A percentile compares a stretch with the other conserved stretches of the same genome.
Evolutionary conservation across 2,329 filamentous ascomycete species (phyloP).

Genomic region (Aspergillus sp.): DNA sequence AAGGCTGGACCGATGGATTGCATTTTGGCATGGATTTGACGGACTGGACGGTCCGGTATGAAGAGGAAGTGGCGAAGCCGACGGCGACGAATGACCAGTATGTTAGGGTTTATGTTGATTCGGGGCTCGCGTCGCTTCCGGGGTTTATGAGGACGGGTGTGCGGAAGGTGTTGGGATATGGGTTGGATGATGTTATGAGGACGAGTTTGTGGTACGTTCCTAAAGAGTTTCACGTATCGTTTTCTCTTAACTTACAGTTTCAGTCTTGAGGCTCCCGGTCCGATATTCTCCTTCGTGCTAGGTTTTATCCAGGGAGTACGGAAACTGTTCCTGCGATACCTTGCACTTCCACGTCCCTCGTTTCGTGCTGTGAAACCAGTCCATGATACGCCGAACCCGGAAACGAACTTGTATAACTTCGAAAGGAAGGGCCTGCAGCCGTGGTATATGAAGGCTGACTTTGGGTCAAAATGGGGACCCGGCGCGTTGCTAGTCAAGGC

Average conservation of each 20-base stretch:
- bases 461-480: slow-evolving; percentile 20
- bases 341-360: slow-evolving; percentile 5
- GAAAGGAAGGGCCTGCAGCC: slow-evolving; percentile 20
- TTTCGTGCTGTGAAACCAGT: slow-evolving; percentile 5
- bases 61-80: slow-evolving; percentile 14
- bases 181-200: slow-evolving; percentile 20
- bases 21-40: slow-evolving; percentile 9
- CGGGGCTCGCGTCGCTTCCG: slow-evolving; percentile 16
- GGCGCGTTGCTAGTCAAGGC: slow-evolving; percentile 18
- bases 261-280: slow-evolving; percentile 10
- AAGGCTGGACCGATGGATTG: slow-evolving; percentile 9
- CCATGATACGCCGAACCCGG: slow-evolving; percentile 9
- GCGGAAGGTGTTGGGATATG: slow-evolving; percentile 15
- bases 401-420: slow-evolving; percentile 14
- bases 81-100: slow-evolving; percentile 18
- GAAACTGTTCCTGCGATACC: slow-evolving; percentile 3
- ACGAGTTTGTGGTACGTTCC: slow-evolving; percentile 16
- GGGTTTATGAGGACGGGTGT: slow-evolving; percentile 7
- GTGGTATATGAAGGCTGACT: slow-evolving; percentile 27
- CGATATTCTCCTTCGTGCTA: not conserved
- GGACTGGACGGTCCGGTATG: slow-evolving; percentile 15
- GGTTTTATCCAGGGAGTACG: not conserved
- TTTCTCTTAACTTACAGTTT: no score
- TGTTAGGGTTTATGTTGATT: slow-evolving; percentile 18
- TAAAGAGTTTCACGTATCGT: no score